phyloP scores from a whole-genome alignment of 2,329 filamentous ascomycete species.

The Rosellinia necatrix region DNA sequence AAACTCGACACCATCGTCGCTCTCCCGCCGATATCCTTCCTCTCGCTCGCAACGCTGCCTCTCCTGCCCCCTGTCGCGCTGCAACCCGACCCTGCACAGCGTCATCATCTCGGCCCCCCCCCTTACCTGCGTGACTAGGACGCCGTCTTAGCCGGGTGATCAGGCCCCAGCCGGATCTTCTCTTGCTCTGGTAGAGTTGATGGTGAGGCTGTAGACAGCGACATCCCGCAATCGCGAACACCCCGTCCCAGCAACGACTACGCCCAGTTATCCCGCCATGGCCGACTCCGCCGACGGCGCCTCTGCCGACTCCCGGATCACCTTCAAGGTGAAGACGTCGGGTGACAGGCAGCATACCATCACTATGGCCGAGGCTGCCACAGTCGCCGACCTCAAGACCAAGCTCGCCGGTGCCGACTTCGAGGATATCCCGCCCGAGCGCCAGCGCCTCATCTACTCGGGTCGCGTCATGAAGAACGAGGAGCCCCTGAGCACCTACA shows the following conservation, averaged over 20 bases:
- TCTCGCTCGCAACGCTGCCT: not conserved
- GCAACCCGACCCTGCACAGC: not conserved
- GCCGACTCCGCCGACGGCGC: constrained; percentile 64
- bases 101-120: too few species aligned
- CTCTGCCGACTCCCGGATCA: constrained; percentile 74
- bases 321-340: constrained; percentile 98
- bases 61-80: not conserved
- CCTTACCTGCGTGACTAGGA: not conserved
- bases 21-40: too few species aligned
- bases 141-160: not conserved
- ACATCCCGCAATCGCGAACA: constrained; percentile 2
- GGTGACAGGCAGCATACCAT: constrained; percentile 83
- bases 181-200: not conserved
- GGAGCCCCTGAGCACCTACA: constrained; percentile 82
- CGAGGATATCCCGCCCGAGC: constrained; percentile 83
- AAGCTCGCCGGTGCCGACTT: constrained; percentile 82
- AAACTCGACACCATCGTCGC: too few species aligned
- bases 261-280: constrained; percentile 50
- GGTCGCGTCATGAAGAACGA: constrained; percentile 95
- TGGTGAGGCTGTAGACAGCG: not conserved
- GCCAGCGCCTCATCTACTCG: constrained; percentile 96
- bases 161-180: not conserved
- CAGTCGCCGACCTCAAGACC: constrained; percentile 84
- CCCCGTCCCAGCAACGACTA: not conserved
- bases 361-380: constrained; percentile 76